Percentiles rank a stretch among this genome's conserved stretches.
Evolutionary conservation across 345 rosid species (phyloP).

Genomic region (Ceriops tagal): DNA sequence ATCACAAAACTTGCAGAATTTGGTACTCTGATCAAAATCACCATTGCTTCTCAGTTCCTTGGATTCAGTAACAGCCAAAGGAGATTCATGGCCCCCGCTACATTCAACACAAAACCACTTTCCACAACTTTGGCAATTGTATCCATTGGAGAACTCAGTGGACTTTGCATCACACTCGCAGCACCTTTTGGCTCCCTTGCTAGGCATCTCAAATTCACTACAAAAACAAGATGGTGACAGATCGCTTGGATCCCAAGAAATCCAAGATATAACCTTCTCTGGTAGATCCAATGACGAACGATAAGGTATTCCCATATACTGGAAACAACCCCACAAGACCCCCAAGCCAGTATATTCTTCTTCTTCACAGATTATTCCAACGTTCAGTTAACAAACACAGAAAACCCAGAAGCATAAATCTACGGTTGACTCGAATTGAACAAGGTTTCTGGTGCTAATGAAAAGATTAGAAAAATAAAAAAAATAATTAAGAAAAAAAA

Average conservation of each 20-base stretch:
- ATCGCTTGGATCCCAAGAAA: conserved; percentile 61
- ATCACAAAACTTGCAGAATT: conserved; percentile 61
- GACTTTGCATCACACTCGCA: conserved; percentile 43
- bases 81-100: conserved; percentile 22
- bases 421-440: conserved; percentile 10
- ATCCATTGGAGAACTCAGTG: conserved; percentile 31
- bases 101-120: conserved; percentile 55
- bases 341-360: conserved; percentile 7
- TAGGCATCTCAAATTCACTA: conserved; percentile 43
- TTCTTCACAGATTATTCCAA: conserved; percentile 18
- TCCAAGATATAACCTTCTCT: conserved; percentile 68
- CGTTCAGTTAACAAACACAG: neutral
- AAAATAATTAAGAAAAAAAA: conserved; percentile 4
- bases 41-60: conserved; percentile 12
- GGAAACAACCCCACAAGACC: conserved; percentile 33
- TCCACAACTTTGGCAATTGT: conserved; percentile 62
- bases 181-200: conserved; percentile 40
- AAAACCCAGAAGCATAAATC: neutral
- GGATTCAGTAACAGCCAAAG: conserved; percentile 20
- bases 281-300: conserved; percentile 64
- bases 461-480: conserved; percentile 2
- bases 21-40: conserved; percentile 24
- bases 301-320: conserved; percentile 76
- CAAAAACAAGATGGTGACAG: conserved; percentile 29
- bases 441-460: neutral